Conservation (phyloP, 2,329 filamentous ascomycete genomes). For the Verticillium zaregamsianum region DNA sequence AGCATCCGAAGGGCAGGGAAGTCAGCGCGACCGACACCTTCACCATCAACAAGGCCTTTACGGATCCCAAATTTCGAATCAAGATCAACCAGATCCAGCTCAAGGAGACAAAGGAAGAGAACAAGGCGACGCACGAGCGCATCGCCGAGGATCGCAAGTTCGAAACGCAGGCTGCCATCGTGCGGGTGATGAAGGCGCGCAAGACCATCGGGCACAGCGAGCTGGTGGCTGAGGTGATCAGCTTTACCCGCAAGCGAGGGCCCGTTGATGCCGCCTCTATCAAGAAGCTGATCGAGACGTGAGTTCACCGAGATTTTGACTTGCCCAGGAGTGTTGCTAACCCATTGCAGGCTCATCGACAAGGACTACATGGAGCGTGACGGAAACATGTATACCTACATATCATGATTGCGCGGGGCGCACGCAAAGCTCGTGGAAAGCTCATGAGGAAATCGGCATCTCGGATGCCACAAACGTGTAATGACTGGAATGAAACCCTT, state of each 20-base stretch:
- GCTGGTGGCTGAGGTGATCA: slow-evolving; percentile 87
- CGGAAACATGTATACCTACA: slow-evolving; percentile 66
- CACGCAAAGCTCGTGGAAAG: not conserved
- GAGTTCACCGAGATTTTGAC: slow-evolving; percentile 28
- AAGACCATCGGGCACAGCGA: slow-evolving; percentile 85
- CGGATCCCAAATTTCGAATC: slow-evolving; percentile 78
- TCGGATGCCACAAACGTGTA: too few species aligned
- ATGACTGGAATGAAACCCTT: too few species aligned
- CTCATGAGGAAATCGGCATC: too few species aligned
- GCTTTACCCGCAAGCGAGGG: slow-evolving; percentile 80
- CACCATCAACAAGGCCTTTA: slow-evolving; percentile 72
- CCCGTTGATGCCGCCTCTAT: slow-evolving; percentile 83
- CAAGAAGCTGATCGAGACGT: slow-evolving; percentile 96
- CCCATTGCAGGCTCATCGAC: slow-evolving; percentile 66
- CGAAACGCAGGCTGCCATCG: slow-evolving; percentile 95
- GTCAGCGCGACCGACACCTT: slow-evolving; percentile 79
- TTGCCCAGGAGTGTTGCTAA: slow-evolving; percentile 17
- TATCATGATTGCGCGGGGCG: slow-evolving; percentile 46
- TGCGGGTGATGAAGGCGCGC: slow-evolving; percentile 92
- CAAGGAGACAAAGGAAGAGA: slow-evolving; percentile 93
- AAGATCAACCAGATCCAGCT: slow-evolving; percentile 99
- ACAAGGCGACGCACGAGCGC: slow-evolving; percentile 87
- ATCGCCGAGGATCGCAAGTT: slow-evolving; percentile 88
- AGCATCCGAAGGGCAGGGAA: slow-evolving; percentile 81
- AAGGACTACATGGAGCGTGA: slow-evolving; percentile 89